Base-by-base conservation (phyloP, 2,329 filamentous ascomycete genomes). In the Capronia americana region DNA sequence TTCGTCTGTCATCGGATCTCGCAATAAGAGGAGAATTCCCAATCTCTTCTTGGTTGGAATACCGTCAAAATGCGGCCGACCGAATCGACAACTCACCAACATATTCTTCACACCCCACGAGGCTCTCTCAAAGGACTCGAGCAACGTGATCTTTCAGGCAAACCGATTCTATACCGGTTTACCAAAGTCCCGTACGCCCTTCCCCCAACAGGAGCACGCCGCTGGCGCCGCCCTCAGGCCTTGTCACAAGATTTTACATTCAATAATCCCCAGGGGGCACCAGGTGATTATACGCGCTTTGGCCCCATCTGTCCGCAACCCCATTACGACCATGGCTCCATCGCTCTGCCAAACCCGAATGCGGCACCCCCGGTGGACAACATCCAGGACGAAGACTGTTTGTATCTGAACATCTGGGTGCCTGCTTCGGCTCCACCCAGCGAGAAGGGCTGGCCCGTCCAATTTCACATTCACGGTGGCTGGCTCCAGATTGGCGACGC, bases 331-430 rank as follows among this genome's bases (percentile, higher is more conserved):
- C 60, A 66, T 34, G 60, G 53, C n/a, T 41, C 46, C 12, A 69
- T 75, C 32, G 61, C 71, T 3, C 56, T 75, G 3, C 70, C 71
- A 4, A 72, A 75, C 11, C 72, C 74, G 1, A 70, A 74, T n/a
- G 65, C 67, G 72, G 73, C 69, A 8, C 66, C 69, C 1, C 72
- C 67, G 6, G 67, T 72, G 2, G 61, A 71, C 5, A 73, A 75
- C 4, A 60, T 63, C 4, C 79, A 78, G 64, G 76, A 76, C 17
- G 83, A 85, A 65, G 83, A 85, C 71, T 85, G 83, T 56, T 74
- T 85, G 48, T 79, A 79, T 44, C 74, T 82, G 54, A 85, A 85
- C 62, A 78, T 85, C 65, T 85, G 81, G 81, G 79, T 79, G 0
- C 82, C 83, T 0, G 76, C 78, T 3, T 48, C 72, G 30, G 55